These are phyloP conservation scores for Pseudocercospora macadamiae DNA, from an alignment of 2,329 filamentous ascomycete species.

Conservation along the genomic window DNA sequence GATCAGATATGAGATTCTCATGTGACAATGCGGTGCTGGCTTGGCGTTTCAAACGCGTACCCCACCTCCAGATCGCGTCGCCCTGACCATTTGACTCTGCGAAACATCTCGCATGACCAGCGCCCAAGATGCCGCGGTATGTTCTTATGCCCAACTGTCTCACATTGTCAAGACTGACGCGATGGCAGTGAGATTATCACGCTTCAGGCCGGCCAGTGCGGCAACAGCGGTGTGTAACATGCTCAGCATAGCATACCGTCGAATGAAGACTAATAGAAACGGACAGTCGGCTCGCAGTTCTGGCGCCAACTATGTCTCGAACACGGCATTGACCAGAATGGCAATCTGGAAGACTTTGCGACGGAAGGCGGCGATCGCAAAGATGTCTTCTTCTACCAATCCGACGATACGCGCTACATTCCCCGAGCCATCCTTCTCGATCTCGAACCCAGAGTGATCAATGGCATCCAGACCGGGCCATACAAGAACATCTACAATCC, in stretches of 20 bases:
- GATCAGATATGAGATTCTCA: not conserved
- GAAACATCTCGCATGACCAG: conserved; percentile 8
- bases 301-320: conserved; percentile 99
- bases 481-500: conserved; percentile 99
- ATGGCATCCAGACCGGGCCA: conserved; percentile 86
- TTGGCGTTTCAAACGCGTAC: conserved; percentile 4
- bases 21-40: not conserved
- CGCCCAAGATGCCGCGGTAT: conserved; percentile 18
- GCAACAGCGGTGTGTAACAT: conserved; percentile 88
- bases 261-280: conserved; percentile 17
- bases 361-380: conserved; percentile 97
- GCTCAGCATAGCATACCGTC: conserved; percentile 9
- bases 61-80: conserved; percentile 15
- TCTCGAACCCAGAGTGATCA: conserved; percentile 89
- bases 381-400: conserved; percentile 98
- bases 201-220: conserved; percentile 97
- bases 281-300: conserved; percentile 91
- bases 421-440: conserved; percentile 94
- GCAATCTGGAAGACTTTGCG: conserved; percentile 95
- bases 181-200: conserved; percentile 90
- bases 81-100: conserved; percentile 3
- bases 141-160: not conserved
- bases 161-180: conserved; percentile 14
- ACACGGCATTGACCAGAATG: conserved; percentile 96
- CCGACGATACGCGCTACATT: conserved; percentile 97